Evolutionary conservation across 495 filamentous ascomycete genomes (phyloP).

Genomic region (Hyaloscypha finlandica): DNA sequence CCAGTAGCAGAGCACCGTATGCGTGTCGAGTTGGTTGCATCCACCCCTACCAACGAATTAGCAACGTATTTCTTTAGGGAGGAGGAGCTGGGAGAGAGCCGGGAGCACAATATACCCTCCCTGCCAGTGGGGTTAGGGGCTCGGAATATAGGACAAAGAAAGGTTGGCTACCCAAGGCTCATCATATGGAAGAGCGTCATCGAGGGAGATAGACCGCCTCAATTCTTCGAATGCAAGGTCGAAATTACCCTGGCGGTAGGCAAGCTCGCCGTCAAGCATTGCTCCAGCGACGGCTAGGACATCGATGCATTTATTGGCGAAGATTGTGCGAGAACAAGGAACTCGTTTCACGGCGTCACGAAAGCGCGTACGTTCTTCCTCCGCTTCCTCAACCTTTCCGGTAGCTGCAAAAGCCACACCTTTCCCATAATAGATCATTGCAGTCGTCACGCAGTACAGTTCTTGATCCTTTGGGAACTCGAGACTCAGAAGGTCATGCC

Average conservation of each 20-base stretch:
- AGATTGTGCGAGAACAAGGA: constrained; percentile 55
- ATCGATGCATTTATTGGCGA: constrained; percentile 64
- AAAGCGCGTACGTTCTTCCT: constrained; percentile 48
- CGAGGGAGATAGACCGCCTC: constrained; percentile 50
- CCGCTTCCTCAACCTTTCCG: constrained; percentile 47
- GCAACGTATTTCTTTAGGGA: no score
- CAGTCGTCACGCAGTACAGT: constrained; percentile 63
- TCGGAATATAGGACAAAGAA: no score
- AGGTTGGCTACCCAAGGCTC: constrained; percentile 52
- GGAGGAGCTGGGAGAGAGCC: no score
- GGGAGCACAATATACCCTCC: no score
- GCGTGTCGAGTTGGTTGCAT: constrained; percentile 70
- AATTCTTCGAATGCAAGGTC: constrained; percentile 57
- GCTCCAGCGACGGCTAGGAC: constrained; percentile 58
- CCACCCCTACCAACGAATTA: constrained; percentile 47
- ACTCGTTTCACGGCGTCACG: constrained; percentile 46
- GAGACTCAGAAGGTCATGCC: constrained; percentile 57
- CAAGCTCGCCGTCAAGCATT: constrained; percentile 71
- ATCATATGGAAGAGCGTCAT: constrained; percentile 61
- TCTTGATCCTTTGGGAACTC: constrained; percentile 48
- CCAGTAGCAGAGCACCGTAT: constrained; percentile 61
- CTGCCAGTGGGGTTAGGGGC: no score
- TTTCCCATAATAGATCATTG: constrained; percentile 66
- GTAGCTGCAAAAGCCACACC: constrained; percentile 63
- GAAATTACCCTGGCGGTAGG: constrained; percentile 60